Percentiles rank a stretch among this genome's conserved stretches.
These are phyloP conservation scores for Leccinum cinnamomeum DNA, from an alignment of 1,284 basidiomycete species.

Conservation along the genomic window DNA sequence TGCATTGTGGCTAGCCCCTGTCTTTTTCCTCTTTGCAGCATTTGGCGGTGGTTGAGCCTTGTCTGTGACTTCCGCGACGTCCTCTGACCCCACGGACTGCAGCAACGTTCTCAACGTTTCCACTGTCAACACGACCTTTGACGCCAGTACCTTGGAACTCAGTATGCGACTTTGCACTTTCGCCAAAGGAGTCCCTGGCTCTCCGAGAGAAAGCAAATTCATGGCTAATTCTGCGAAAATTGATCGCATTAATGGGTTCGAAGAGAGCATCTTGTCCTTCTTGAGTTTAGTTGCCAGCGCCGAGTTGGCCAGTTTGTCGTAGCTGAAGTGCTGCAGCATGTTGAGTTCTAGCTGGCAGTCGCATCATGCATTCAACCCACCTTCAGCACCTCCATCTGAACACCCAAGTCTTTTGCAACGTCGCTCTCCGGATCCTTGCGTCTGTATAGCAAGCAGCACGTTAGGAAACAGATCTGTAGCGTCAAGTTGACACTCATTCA, in stretches of 20 bases:
- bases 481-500: constrained; percentile 32
- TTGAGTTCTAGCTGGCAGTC: constrained; percentile 1
- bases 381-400: constrained; percentile 69
- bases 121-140: constrained; percentile 56
- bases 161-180: constrained; percentile 75
- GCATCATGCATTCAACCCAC: constrained; percentile 37
- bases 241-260: constrained; percentile 47
- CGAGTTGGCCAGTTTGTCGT: constrained; percentile 58
- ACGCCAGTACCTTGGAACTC: constrained; percentile 74
- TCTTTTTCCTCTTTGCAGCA: constrained; percentile 12
- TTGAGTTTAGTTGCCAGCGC: constrained; percentile 71
- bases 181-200: constrained; percentile 46
- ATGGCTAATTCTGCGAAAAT: constrained; percentile 45
- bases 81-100: constrained; percentile 19
- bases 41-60: neutral
- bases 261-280: constrained; percentile 64
- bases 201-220: constrained; percentile 33
- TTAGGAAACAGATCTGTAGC: neutral
- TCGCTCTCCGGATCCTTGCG: constrained; percentile 41
- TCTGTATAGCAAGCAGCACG: constrained; percentile 29
- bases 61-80: neutral
- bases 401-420: constrained; percentile 57
- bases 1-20: constrained; percentile 1
- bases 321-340: constrained; percentile 52
- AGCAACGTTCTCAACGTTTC: constrained; percentile 49